Conservation (phyloP, 805 yeast species). For the Saccharomycopsis capsularis region DNA sequence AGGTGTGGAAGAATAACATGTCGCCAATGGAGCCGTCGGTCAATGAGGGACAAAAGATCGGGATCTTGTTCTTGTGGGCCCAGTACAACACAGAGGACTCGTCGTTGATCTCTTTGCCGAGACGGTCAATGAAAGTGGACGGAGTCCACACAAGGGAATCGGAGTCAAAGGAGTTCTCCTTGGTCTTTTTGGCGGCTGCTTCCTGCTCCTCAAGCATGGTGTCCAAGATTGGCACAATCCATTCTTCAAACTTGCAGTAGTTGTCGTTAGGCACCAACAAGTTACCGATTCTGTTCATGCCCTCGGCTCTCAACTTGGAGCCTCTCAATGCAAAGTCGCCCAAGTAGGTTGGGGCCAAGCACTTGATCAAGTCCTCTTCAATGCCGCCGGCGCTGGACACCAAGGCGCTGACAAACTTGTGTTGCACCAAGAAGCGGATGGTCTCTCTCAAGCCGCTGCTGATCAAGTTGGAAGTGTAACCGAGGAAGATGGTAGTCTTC, state of each 20-base stretch:
- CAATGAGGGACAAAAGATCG: constrained; percentile 93
- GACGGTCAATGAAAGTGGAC: constrained; percentile 80
- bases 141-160: constrained; percentile 85
- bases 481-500: constrained; percentile 87
- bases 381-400: constrained; percentile 98
- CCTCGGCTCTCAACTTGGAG: constrained; percentile 76
- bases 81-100: constrained; percentile 92
- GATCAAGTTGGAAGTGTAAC: constrained; percentile 93
- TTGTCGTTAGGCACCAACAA: constrained; percentile 95
- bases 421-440: constrained; percentile 79
- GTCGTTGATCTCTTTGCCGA: constrained; percentile 93
- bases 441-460: constrained; percentile 93
- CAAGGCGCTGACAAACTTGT: constrained; percentile 89
- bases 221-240: constrained; percentile 95
- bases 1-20: constrained; percentile 97
- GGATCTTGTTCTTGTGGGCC: constrained; percentile 96
- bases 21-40: constrained; percentile 99
- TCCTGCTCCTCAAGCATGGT: constrained; percentile 85
- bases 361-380: constrained; percentile 95
- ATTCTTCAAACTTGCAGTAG: constrained; percentile 95
- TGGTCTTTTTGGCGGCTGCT: constrained; percentile 41
- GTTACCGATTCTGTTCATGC: constrained; percentile 97
- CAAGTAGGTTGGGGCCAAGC: constrained; percentile 91
- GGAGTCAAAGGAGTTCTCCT: constrained; percentile 47
- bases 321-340: constrained; percentile 89